A percentile compares a stretch with the other conserved stretches of the same genome.
Evolutionary conservation across 176 grass and related monocot species (phyloP).

Genomic region (Eragrostis nindensis): DNA sequence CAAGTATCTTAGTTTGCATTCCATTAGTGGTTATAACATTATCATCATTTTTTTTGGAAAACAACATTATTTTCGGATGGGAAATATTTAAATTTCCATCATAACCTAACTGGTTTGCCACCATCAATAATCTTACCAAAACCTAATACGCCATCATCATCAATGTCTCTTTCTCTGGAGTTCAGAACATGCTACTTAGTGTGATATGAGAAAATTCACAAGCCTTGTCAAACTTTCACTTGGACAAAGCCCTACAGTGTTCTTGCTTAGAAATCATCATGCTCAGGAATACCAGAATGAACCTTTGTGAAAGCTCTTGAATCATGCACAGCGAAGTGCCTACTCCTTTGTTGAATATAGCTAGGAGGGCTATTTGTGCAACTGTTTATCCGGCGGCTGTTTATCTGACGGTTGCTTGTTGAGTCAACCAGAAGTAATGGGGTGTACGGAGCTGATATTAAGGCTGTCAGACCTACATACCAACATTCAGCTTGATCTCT

Average conservation of each 20-base stretch:
- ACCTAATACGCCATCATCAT: conserved; percentile 5
- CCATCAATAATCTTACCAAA: conserved; percentile 1
- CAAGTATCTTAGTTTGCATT: conserved; percentile 1
- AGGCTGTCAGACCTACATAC: conserved; percentile 66
- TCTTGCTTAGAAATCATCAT: conserved; percentile 11
- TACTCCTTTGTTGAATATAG: conserved; percentile 70
- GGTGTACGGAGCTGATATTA: conserved; percentile 61
- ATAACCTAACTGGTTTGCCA: background rate
- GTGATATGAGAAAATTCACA: conserved; percentile 22
- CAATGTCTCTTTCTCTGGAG: background rate
- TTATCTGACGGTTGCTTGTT: conserved; percentile 55
- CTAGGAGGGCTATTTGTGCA: conserved; percentile 83
- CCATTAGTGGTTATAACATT: background rate
- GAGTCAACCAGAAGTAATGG: conserved; percentile 65
- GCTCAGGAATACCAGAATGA: conserved; percentile 37
- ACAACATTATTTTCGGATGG: background rate
- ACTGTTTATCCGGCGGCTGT: conserved; percentile 59
- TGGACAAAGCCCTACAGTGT: background rate
- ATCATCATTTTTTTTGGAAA: too few species aligned
- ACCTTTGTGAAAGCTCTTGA: conserved; percentile 80
- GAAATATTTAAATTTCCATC: background rate
- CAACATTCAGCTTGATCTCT: conserved; percentile 87
- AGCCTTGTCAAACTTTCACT: background rate
- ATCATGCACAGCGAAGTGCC: conserved; percentile 54
- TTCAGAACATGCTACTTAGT: conserved; percentile 12